Evolutionary conservation across 441 rosid species (phyloP).

Genomic region (Euphorbia celastroides): DNA sequence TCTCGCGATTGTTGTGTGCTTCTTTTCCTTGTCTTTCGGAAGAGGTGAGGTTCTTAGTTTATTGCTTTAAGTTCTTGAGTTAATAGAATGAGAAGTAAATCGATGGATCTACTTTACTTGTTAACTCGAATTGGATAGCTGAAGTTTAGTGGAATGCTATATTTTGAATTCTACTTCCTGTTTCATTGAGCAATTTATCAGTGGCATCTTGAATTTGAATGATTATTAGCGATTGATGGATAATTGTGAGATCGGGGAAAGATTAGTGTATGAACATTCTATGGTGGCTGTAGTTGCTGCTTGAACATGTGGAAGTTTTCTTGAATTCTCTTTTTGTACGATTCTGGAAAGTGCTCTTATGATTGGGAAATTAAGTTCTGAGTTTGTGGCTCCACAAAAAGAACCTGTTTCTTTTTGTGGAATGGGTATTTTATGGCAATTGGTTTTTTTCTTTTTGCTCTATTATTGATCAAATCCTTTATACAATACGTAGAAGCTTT

Average conservation of each 20-base stretch:
- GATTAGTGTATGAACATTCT: background rate
- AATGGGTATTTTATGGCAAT: background rate
- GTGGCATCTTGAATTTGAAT: background rate
- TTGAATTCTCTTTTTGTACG: background rate
- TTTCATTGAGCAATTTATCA: background rate
- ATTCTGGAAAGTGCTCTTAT: background rate
- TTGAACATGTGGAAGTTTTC: background rate
- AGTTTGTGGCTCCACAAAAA: background rate
- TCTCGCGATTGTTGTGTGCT: conserved; percentile 26
- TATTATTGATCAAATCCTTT: background rate
- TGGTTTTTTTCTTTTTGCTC: background rate
- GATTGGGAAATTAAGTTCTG: background rate
- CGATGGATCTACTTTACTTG: background rate
- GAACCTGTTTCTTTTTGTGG: background rate
- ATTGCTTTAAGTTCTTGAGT: no score
- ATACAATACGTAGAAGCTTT: background rate
- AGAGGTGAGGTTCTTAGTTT: conserved; percentile 36
- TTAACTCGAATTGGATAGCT: background rate
- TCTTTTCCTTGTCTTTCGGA: conserved; percentile 29
- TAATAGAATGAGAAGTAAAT: background rate
- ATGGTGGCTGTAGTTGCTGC: background rate
- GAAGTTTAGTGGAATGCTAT: background rate
- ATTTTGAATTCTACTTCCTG: background rate
- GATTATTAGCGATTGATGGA: background rate
- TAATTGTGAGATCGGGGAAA: background rate